Evolutionary conservation across 1,284 basidiomycete species (phyloP).

Genomic region (Ganoderma resinaceum): DNA sequence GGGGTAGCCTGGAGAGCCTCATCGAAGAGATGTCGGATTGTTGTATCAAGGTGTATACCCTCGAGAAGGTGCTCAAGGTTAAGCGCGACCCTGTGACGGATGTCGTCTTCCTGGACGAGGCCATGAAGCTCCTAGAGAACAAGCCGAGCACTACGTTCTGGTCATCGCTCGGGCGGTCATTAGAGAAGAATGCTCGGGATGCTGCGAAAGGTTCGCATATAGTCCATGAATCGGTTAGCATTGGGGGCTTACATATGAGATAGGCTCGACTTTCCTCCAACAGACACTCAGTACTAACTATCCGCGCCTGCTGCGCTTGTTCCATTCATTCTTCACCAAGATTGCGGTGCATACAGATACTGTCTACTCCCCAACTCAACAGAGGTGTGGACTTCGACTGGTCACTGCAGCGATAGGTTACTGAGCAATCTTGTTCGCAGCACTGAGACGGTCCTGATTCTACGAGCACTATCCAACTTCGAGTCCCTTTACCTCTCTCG

Average conservation of each 20-base stretch:
- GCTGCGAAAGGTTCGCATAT: slow-evolving; percentile 66
- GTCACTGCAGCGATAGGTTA: background rate
- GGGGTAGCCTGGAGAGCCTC: slow-evolving; percentile 83
- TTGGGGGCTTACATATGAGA: background rate
- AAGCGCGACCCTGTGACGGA: slow-evolving; percentile 87
- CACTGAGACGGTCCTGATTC: slow-evolving; percentile 88
- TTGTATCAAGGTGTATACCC: slow-evolving; percentile 93
- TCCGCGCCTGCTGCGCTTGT: slow-evolving; percentile 84
- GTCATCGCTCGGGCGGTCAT: slow-evolving; percentile 79
- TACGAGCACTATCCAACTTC: slow-evolving; percentile 83
- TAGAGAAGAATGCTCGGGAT: slow-evolving; percentile 84
- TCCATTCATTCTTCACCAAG: slow-evolving; percentile 96
- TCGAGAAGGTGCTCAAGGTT: slow-evolving; percentile 91
- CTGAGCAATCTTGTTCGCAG: slow-evolving; percentile 47
- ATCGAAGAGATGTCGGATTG: slow-evolving; percentile 91
- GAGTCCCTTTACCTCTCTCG: slow-evolving; percentile 87
- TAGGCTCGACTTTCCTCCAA: slow-evolving; percentile 85
- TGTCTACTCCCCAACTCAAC: slow-evolving; percentile 80
- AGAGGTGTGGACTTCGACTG: slow-evolving; percentile 65
- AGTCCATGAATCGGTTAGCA: background rate
- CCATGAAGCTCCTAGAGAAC: slow-evolving; percentile 89
- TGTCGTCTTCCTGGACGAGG: slow-evolving; percentile 87
- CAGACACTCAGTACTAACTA: slow-evolving; percentile 88
- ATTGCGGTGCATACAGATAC: slow-evolving; percentile 96
- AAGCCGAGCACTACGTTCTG: slow-evolving; percentile 93